Conservation (phyloP, 768 basidiomycete species). For the Tulasnella sp. region DNA sequence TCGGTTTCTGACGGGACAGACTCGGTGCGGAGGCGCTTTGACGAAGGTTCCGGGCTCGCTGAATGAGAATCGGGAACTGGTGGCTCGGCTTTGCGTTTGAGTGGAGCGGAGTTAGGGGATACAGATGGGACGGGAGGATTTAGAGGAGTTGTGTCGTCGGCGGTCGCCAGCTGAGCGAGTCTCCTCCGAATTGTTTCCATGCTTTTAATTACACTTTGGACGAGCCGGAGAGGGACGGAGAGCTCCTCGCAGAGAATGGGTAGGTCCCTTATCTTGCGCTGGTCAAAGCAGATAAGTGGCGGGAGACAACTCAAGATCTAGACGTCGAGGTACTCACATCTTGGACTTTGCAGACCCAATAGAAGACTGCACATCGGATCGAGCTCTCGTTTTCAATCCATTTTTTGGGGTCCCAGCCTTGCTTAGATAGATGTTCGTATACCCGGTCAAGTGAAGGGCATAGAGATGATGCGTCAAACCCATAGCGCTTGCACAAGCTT, state of each 20-base stretch:
- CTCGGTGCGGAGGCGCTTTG: not conserved
- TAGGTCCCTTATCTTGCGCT: not conserved
- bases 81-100: not conserved
- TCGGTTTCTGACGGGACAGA: not conserved
- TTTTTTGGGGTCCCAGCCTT: not conserved
- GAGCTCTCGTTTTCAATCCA: not conserved
- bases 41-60: not conserved
- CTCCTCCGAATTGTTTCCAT: not conserved
- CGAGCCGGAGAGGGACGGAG: not conserved
- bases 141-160: not conserved
- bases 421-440: not conserved
- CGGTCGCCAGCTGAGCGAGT: not conserved
- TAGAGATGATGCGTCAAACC: not conserved
- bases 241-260: not conserved
- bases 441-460: not conserved
- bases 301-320: not conserved
- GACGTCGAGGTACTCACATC: not conserved
- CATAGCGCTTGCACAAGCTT: not conserved
- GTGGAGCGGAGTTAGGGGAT: not conserved
- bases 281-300: not conserved
- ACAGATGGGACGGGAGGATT: not conserved
- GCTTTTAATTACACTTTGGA: not conserved
- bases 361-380: not conserved
- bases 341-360: not conserved
- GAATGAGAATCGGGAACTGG: not conserved